Conservation (phyloP, 441 rosid species). For the Croton setiger region DNA sequence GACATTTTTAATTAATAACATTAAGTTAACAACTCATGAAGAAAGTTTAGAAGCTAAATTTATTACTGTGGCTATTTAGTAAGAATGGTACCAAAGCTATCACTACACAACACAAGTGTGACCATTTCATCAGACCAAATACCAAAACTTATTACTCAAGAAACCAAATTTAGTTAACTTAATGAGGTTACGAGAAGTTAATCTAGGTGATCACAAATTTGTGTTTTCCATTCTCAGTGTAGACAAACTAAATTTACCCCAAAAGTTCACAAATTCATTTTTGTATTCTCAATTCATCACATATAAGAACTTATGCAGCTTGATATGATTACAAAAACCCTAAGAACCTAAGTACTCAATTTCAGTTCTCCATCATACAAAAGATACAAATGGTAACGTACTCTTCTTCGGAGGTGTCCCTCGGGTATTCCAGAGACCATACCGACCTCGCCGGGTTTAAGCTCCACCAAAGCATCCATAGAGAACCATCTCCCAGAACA, state of each 20-base stretch:
- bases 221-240: not conserved
- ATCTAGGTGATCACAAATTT: not conserved
- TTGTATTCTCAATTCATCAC: not conserved
- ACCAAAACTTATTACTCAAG: too few relatives aligned
- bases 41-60: too few relatives aligned
- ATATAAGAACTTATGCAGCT: not conserved
- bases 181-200: too few relatives aligned
- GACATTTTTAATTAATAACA: too few relatives aligned
- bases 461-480: conserved; percentile 60
- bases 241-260: too few relatives aligned
- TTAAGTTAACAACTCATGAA: too few relatives aligned
- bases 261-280: not conserved
- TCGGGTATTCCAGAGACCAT: conserved; percentile 82
- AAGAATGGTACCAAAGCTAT: too few relatives aligned
- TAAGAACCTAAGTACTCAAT: not conserved
- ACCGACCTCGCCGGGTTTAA: conserved; percentile 77
- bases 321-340: not conserved
- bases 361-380: not conserved
- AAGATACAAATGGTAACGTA: conserved; percentile 8
- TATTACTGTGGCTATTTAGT: too few relatives aligned
- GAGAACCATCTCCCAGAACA: conserved; percentile 26
- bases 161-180: not conserved
- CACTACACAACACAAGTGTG: too few relatives aligned
- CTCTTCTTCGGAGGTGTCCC: conserved; percentile 70
- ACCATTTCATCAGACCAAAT: too few relatives aligned